phyloP scores from a whole-genome alignment of 2,329 filamentous ascomycete genomes.

The Colletotrichum sp. region DNA sequence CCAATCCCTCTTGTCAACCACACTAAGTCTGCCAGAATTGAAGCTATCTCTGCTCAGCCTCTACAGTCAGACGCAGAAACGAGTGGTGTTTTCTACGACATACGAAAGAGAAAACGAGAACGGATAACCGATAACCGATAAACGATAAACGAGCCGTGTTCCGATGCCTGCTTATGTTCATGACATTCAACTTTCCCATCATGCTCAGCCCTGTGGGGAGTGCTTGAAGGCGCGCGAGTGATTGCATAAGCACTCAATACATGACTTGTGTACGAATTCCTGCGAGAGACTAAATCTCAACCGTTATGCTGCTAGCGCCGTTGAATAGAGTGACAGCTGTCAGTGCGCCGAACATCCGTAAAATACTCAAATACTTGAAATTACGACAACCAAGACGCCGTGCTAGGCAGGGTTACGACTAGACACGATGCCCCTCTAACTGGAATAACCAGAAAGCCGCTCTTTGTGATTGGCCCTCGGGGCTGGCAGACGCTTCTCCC shows the following conservation, averaged over 20 bases:
- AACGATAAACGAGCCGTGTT: not conserved
- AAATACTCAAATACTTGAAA: not conserved
- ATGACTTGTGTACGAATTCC: not conserved
- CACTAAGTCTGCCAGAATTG: not conserved
- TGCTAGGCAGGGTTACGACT: not conserved
- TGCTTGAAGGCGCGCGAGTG: not conserved
- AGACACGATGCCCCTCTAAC: not conserved
- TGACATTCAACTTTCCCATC: not conserved
- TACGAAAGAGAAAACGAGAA: not conserved
- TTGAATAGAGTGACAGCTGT: not conserved
- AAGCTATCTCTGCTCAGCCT: not conserved
- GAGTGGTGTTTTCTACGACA: not conserved
- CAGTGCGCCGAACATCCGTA: not conserved
- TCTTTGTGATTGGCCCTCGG: not conserved
- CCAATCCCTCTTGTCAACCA: not conserved
- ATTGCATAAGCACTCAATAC: not conserved
- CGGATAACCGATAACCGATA: not conserved
- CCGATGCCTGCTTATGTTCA: not conserved
- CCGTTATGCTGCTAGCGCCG: not conserved
- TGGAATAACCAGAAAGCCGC: not conserved
- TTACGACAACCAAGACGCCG: not conserved
- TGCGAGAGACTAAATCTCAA: not conserved
- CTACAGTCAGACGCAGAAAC: not conserved
- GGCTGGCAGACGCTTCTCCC: not conserved
- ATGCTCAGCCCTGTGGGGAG: not conserved